Conservation (phyloP, 495 filamentous ascomycete genomes). For the Xylaria longipes region DNA sequence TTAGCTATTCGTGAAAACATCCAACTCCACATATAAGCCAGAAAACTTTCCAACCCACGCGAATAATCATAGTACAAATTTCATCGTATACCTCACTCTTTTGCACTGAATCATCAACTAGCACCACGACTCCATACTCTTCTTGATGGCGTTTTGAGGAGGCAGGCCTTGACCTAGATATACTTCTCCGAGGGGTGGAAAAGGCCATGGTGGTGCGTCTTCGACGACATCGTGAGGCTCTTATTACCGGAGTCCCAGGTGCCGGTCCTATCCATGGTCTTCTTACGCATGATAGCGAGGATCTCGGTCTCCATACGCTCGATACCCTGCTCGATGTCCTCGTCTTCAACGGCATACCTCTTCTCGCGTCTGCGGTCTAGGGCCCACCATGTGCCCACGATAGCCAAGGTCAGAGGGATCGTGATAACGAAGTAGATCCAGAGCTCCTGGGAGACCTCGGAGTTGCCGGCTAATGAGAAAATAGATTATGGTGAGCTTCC, state of each 20-base stretch:
- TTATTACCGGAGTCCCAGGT: conserved; percentile 49
- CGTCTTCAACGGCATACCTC: conserved; percentile 52
- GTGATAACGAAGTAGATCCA: conserved; percentile 64
- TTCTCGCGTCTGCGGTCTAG: conserved; percentile 55
- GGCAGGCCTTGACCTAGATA: background rate
- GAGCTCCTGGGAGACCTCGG: conserved; percentile 48
- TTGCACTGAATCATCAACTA: background rate
- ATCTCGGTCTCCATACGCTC: conserved; percentile 61
- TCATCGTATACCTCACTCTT: background rate
- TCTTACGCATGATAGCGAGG: conserved; percentile 58
- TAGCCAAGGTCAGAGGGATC: conserved; percentile 54
- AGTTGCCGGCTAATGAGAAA: conserved; percentile 13
- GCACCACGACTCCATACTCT: background rate
- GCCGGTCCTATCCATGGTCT: conserved; percentile 57
- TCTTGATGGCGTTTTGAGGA: background rate
- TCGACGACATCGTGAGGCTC: background rate
- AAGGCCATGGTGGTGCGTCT: background rate
- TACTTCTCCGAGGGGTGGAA: conserved; percentile 15
- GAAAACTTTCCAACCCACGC: background rate
- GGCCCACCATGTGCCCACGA: conserved; percentile 54
- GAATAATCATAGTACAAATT: background rate
- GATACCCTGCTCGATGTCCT: conserved; percentile 57
- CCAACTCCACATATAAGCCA: background rate
- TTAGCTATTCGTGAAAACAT: conserved; percentile 7
- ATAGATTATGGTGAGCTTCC: conserved; percentile 20